These are phyloP conservation scores for Gloeostereum incarnatum DNA, from an alignment of 768 basidiomycete species.

Conservation along the genomic window DNA sequence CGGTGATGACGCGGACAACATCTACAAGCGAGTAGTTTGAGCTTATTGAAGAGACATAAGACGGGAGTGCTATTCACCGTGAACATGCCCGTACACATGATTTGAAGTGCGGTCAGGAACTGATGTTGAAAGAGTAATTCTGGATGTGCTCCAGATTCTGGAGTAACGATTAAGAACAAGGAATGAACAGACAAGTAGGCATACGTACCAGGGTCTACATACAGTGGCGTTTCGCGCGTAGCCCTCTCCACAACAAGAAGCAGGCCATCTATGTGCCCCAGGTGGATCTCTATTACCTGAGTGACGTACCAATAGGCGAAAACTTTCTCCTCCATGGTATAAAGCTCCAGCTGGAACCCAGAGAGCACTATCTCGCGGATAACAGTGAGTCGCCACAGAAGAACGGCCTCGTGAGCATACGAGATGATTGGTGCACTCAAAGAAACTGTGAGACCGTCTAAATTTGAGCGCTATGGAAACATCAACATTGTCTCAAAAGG, in stretches of 20 bases:
- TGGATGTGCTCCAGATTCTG: constrained; percentile 27
- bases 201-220: no score
- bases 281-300: constrained; percentile 46
- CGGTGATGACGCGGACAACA: constrained; percentile 25
- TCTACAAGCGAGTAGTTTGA: constrained; percentile 20
- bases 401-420: constrained; percentile 36
- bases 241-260: constrained; percentile 18
- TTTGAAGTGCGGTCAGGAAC: constrained; percentile 50
- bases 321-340: constrained; percentile 54
- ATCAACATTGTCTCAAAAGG: no score
- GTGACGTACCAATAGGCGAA: constrained; percentile 72
- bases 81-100: constrained; percentile 44
- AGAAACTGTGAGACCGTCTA: background rate
- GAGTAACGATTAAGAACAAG: constrained; percentile 4
- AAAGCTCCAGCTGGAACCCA: constrained; percentile 72
- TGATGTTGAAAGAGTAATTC: constrained; percentile 42
- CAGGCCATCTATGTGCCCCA: constrained; percentile 43
- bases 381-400: constrained; percentile 49
- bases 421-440: constrained; percentile 15
- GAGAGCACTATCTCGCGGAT: constrained; percentile 64
- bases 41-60: background rate
- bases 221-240: constrained; percentile 28
- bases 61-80: constrained; percentile 26
- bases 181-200: background rate
- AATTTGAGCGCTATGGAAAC: background rate